These are phyloP conservation scores for Tricholomella constricta DNA, from an alignment of 768 basidiomycete genomes.

Conservation along the genomic window DNA sequence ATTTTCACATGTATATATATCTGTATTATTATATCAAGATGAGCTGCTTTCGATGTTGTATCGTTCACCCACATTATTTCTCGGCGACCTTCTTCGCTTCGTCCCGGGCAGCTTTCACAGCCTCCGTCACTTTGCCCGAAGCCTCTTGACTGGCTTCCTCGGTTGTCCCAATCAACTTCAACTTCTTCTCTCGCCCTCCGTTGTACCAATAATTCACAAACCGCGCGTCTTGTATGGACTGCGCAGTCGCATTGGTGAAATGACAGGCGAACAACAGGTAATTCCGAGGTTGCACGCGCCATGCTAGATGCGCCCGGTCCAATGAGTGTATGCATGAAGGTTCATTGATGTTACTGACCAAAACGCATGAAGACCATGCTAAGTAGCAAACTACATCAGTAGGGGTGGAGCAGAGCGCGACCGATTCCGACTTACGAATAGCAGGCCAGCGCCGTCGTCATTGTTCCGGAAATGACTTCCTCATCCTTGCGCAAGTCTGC, in stretches of 20 bases:
- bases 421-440: conserved; percentile 83
- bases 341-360: conserved; percentile 49
- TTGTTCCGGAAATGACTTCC: conserved; percentile 94
- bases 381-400: conserved; percentile 5
- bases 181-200: conserved; percentile 80
- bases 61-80: conserved; percentile 18
- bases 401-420: conserved; percentile 9
- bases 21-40: conserved; percentile 25
- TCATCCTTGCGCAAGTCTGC: conserved; percentile 92
- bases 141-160: conserved; percentile 29
- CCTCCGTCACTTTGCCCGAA: conserved; percentile 49
- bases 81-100: conserved; percentile 40
- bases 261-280: conserved; percentile 96
- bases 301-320: conserved; percentile 54
- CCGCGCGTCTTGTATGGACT: conserved; percentile 78
- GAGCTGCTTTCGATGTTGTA: conserved; percentile 10
- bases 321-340: conserved; percentile 1
- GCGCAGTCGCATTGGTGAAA: conserved; percentile 86
- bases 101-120: conserved; percentile 45
- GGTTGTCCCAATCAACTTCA: conserved; percentile 35
- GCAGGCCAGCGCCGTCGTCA: conserved; percentile 86
- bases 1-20: conserved; percentile 18
- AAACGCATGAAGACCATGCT: conserved; percentile 94
- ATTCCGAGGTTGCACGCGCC: conserved; percentile 94
- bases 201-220: conserved; percentile 91